phyloP scores from a whole-genome alignment of 345 rosid species.

The Rhodomyrtus tomentosa region DNA sequence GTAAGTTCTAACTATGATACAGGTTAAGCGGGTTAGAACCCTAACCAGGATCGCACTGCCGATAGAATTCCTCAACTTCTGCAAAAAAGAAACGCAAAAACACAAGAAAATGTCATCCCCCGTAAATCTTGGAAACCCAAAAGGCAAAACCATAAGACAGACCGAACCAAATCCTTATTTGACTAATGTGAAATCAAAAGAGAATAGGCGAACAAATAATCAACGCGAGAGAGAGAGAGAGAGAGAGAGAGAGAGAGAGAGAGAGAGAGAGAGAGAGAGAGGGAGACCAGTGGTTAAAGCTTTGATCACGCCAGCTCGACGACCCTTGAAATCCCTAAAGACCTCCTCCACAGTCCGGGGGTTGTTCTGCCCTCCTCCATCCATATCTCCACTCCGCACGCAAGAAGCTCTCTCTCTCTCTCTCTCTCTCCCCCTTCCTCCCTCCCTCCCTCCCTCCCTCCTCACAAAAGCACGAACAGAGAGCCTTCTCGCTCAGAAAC shows the following conservation, averaged over 20 bases:
- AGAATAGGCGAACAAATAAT: background rate
- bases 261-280: background rate
- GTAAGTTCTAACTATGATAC: background rate
- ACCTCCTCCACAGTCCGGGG: constrained; percentile 1
- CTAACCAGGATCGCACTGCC: constrained; percentile 4
- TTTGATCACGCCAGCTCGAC: background rate
- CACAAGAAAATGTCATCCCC: background rate
- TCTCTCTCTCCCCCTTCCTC: background rate
- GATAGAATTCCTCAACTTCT: constrained; percentile 1
- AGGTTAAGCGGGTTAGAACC: background rate
- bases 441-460: too few species aligned
- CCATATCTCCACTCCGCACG: background rate
- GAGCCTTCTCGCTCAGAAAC: background rate
- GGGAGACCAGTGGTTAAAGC: background rate
- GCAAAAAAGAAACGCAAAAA: background rate
- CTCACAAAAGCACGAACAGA: background rate
- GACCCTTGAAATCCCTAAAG: constrained; percentile 3
- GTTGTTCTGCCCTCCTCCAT: background rate
- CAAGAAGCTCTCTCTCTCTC: background rate
- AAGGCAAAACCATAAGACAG: background rate
- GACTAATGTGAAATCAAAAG: background rate
- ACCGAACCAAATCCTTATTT: background rate
- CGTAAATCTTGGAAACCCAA: background rate
- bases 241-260: background rate
- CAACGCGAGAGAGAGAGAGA: background rate